Evolutionary conservation across 1,139 yeast species (phyloP).

Genomic region (Kurtzmaniella quercitrusa): DNA sequence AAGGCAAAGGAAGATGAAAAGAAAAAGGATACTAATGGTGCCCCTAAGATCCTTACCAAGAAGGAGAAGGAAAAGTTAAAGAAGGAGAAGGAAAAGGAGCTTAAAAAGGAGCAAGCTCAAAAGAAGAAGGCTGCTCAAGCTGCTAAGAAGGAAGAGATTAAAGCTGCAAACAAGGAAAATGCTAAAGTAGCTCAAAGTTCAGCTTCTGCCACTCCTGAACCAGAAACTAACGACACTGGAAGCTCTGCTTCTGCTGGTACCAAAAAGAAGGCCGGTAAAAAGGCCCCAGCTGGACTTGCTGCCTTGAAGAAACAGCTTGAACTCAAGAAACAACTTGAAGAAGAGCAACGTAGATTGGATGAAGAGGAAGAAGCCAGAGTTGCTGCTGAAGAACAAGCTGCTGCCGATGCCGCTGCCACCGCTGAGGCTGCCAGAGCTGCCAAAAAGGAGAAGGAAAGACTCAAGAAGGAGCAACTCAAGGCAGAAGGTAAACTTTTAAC

Average conservation of each 20-base stretch:
- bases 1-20: conserved; percentile 52
- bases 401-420: conserved; percentile 59
- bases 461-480: conserved; percentile 72
- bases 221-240: conserved; percentile 22
- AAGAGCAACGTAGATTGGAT: conserved; percentile 57
- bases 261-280: conserved; percentile 58
- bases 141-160: conserved; percentile 59
- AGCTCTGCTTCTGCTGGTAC: conserved; percentile 24
- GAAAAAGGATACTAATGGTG: conserved; percentile 42
- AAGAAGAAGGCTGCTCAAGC: conserved; percentile 71
- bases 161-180: conserved; percentile 56
- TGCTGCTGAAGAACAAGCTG: conserved; percentile 58
- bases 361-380: conserved; percentile 66
- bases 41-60: conserved; percentile 79
- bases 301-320: conserved; percentile 83
- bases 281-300: conserved; percentile 76
- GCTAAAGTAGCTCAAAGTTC: conserved; percentile 46
- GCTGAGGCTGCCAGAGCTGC: conserved; percentile 69
- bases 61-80: conserved; percentile 97
- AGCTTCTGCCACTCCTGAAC: conserved; percentile 30
- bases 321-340: conserved; percentile 78
- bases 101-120: conserved; percentile 87
- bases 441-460: conserved; percentile 80
- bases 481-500: conserved; percentile 91
- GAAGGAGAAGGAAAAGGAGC: conserved; percentile 94